Conservation (phyloP, 176 grass and related monocot species). For the Stipa capillata region DNA sequence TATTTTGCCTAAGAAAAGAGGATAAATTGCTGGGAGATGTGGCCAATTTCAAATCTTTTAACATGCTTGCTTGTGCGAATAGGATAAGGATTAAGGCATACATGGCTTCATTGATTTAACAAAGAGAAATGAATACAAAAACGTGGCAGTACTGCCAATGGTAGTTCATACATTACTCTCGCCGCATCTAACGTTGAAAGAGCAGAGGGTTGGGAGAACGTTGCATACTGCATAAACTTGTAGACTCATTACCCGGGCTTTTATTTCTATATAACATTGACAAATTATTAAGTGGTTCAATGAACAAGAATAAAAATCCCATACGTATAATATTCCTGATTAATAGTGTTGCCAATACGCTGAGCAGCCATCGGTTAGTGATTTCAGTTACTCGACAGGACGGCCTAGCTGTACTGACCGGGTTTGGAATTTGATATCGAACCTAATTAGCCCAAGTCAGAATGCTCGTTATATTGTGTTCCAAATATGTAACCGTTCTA, state of each 20-base stretch:
- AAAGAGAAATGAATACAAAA: neutral
- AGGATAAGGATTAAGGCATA: neutral
- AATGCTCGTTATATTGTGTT: no score
- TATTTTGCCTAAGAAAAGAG: neutral
- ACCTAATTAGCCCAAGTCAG: no score
- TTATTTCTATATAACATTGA: neutral
- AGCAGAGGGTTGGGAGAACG: neutral
- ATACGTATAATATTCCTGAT: neutral
- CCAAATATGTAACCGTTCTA: no score
- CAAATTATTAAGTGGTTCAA: neutral
- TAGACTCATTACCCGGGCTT: no score
- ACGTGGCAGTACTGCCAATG: neutral
- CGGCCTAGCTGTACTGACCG: no score
- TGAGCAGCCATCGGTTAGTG: constrained; percentile 9
- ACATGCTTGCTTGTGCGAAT: neutral
- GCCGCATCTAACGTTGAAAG: neutral
- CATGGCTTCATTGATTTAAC: neutral
- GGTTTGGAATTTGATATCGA: no score
- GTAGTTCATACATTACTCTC: constrained; percentile 26
- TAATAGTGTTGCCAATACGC: neutral
- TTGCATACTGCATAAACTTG: neutral
- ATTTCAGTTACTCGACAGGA: neutral
- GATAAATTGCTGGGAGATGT: neutral
- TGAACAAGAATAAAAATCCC: neutral
- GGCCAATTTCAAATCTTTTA: neutral